Evolutionary conservation across 2,329 filamentous ascomycete genomes (phyloP), one percentile per base, ranked within the genome.

Genomic region (Aspergillus piperis): DNA sequence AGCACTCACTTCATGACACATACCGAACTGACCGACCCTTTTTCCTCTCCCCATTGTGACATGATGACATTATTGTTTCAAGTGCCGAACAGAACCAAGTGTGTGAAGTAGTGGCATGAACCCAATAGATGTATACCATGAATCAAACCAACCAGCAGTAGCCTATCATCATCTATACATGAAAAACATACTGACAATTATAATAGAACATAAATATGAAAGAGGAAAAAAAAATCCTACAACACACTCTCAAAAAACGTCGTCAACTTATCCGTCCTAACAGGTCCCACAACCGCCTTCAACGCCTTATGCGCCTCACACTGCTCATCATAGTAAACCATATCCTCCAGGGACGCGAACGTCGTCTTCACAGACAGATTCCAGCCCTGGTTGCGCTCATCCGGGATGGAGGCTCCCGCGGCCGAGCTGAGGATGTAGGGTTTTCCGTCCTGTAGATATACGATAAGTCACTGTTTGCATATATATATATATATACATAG

Each of bases 241-340:
- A 75, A 57, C 27, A 75, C 58, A 61, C 65, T 78, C 67, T 78
- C 74, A 64, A 69, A 78, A 57, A 68, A 77, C 10, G 71, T 72
- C 30, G 70, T 75, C 64, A 78, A 60, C 19, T 75, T 64, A 69
- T 77, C 77, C 58, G 75, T 75, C 64, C 69, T 70, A 0, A 70
- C 64, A 2, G 73, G 68, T 0, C 63, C 68, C 3, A 65, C 71
- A 57, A 74, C 66, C 17, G 72, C 72, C 65, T 75, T 77, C 63
- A 88, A 73, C 25, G 75, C 78, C 59, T 75, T 75, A 66, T 88
- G 86, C 32, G 84, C 84, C 65, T 78, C 79, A 64, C 84, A 86
- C 52, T 82, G 79, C 8, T 80, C 78, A 71, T 91, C 88, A 72
- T 90, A 91, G 77, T 84, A 91, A 66, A 84, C 80, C 84, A 91